These are phyloP conservation scores for Camellia granthamiana DNA, from an alignment of 148 eudicot genomes.

Conservation along the genomic window DNA sequence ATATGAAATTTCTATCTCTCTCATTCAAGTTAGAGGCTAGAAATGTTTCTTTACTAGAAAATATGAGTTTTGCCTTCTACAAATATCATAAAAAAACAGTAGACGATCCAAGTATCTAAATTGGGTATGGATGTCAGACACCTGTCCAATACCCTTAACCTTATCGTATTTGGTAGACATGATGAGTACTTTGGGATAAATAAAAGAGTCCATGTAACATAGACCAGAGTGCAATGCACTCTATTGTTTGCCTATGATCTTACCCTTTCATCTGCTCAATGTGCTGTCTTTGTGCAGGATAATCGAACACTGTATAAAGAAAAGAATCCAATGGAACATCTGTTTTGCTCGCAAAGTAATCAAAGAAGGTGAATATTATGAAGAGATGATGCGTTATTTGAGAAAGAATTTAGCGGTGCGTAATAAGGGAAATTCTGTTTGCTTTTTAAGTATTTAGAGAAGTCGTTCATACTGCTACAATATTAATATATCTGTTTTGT, in stretches of 20 bases:
- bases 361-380: conserved; percentile 93
- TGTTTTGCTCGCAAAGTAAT: conserved; percentile 86
- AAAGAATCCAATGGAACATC: conserved; percentile 80
- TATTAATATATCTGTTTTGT: neutral
- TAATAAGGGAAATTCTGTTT: conserved; percentile 15
- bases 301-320: conserved; percentile 84
- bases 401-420: conserved; percentile 87
- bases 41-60: no score
- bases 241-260: neutral
- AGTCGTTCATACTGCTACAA: conserved; percentile 1
- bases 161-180: no score
- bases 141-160: no score
- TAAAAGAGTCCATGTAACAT: no score
- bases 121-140: no score
- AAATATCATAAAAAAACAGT: no score
- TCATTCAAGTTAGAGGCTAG: no score
- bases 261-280: neutral
- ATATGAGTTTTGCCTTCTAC: no score
- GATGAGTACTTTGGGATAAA: no score
- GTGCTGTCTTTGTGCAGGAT: conserved; percentile 45
- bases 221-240: neutral
- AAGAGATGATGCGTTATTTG: conserved; percentile 94
- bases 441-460: neutral
- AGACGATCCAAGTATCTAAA: no score
- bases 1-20: no score